These are phyloP conservation scores for Penicillium crustosum DNA, from an alignment of 2,329 filamentous ascomycete species.

Conservation along the genomic window DNA sequence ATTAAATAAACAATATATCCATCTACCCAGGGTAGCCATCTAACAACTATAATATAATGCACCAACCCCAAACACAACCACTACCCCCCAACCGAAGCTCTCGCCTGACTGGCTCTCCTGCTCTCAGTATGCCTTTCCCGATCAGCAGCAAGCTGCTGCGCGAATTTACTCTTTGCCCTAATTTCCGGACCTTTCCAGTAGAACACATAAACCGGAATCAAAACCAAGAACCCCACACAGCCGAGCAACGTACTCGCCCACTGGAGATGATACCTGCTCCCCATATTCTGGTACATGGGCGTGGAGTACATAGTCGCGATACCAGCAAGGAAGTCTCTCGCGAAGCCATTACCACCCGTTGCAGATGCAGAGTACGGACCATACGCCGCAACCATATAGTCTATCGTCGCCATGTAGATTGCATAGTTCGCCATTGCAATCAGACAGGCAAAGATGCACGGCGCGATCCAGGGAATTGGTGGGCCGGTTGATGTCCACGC, in stretches of 20 bases:
- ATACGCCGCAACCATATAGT: constrained; percentile 75
- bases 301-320: constrained; percentile 67
- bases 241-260: constrained; percentile 57
- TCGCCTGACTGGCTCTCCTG: constrained; percentile 13
- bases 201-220: constrained; percentile 56
- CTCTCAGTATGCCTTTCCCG: constrained; percentile 13
- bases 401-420: constrained; percentile 74
- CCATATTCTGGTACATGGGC: constrained; percentile 59
- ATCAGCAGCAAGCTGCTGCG: constrained; percentile 24
- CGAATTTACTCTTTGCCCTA: constrained; percentile 39
- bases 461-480: constrained; percentile 65
- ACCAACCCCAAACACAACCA: neutral
- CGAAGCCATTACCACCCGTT: constrained; percentile 73
- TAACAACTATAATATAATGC: neutral
- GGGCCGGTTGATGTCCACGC: constrained; percentile 67
- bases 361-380: constrained; percentile 72
- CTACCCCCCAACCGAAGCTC: constrained; percentile 6
- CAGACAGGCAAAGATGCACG: constrained; percentile 63
- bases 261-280: constrained; percentile 47
- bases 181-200: constrained; percentile 58
- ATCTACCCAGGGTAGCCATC: too few relatives aligned
- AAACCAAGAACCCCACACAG: constrained; percentile 51
- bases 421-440: constrained; percentile 73
- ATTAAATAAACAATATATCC: too few relatives aligned
- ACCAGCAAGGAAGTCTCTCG: constrained; percentile 71